Conservation (phyloP, 2,329 filamentous ascomycete species). For the Aspergillus sp. region DNA sequence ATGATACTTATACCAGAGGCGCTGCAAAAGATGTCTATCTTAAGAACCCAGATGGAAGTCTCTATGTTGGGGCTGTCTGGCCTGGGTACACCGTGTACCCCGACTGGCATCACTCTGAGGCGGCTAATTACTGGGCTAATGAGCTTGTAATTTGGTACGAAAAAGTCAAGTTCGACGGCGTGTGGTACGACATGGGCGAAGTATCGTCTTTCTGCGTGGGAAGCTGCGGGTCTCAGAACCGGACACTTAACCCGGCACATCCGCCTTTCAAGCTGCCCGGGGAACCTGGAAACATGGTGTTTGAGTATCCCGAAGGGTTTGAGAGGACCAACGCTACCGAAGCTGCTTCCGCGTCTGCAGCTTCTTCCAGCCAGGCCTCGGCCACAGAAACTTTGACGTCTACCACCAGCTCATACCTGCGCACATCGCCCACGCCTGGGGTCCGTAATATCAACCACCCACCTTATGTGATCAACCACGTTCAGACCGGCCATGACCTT, state of each 20-base stretch:
- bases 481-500: constrained; percentile 63
- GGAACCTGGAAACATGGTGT: constrained; percentile 60
- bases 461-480: constrained; percentile 74
- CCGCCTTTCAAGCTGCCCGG: constrained; percentile 66
- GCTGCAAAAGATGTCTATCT: constrained; percentile 52
- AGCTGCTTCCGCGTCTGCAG: constrained; percentile 59
- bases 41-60: constrained; percentile 54
- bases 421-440: constrained; percentile 62
- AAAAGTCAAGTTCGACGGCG: constrained; percentile 54
- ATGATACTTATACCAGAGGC: constrained; percentile 53
- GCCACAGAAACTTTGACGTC: constrained; percentile 31
- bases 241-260: constrained; percentile 68
- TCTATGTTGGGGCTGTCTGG: constrained; percentile 58
- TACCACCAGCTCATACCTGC: constrained; percentile 51
- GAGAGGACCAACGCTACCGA: constrained; percentile 68
- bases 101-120: constrained; percentile 60
- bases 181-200: constrained; percentile 65
- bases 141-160: constrained; percentile 54
- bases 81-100: constrained; percentile 62
- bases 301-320: constrained; percentile 68
- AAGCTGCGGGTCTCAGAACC: constrained; percentile 66
- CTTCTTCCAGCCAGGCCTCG: constrained; percentile 52
- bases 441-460: constrained; percentile 69
- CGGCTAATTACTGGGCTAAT: constrained; percentile 60
- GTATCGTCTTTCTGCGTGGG: constrained; percentile 68